phyloP scores from a whole-genome alignment of 805 yeast species.

The Kluyveromyces wickerhamii region DNA sequence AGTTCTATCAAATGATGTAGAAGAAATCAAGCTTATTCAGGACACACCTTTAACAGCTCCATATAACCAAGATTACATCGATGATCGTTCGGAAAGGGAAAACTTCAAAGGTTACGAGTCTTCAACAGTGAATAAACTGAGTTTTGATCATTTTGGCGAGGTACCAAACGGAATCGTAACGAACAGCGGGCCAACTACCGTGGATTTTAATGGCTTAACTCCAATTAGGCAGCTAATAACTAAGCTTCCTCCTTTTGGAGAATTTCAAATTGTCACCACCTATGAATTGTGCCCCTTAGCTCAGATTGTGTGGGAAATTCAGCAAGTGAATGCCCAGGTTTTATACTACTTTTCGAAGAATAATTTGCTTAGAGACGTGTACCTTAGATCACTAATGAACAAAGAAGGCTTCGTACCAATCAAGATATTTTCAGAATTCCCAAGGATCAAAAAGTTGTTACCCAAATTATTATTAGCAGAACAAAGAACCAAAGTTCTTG shows the following conservation, averaged over 20 bases:
- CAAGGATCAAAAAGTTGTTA: conserved; percentile 1
- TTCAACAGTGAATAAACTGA: too few species aligned
- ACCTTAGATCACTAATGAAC: conserved; percentile 2
- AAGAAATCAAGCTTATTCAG: too few species aligned
- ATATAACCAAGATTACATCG: too few species aligned
- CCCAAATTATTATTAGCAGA: conserved; percentile 1
- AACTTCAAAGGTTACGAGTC: too few species aligned
- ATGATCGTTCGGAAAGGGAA: too few species aligned
- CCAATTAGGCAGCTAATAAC: neutral
- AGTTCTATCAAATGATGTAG: too few species aligned
- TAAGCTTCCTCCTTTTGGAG: neutral
- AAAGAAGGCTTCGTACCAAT: conserved; percentile 2
- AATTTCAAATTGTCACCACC: neutral
- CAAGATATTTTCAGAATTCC: neutral
- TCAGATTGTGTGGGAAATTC: conserved; percentile 1
- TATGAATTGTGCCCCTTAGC: conserved; percentile 4
- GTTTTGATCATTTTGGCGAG: too few species aligned
- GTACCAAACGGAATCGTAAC: too few species aligned
- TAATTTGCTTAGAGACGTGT: conserved; percentile 1
- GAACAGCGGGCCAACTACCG: conserved; percentile 1
- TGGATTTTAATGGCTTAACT: neutral
- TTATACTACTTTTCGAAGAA: conserved; percentile 3
- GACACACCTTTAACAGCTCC: too few species aligned
- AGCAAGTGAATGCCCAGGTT: conserved; percentile 1
- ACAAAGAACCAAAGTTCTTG: conserved; percentile 3